Evolutionary conservation across 2,329 filamentous ascomycete genomes (phyloP).

Genomic region (Macrophomina pseudophaseolina): DNA sequence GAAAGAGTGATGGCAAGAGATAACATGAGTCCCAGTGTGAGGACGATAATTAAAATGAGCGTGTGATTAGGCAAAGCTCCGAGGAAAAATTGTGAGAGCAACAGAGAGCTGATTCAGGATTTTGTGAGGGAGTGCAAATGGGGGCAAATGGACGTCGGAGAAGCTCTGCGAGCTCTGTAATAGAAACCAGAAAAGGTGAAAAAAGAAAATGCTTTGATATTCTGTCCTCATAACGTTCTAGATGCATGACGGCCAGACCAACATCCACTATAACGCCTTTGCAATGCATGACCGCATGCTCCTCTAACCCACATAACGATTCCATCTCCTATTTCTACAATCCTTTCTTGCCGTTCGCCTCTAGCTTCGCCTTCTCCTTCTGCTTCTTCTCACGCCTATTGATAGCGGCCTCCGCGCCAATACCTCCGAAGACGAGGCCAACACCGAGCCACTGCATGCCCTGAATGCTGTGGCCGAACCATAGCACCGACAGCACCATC

Average conservation of each 20-base stretch:
- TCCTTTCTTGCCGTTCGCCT: constrained; percentile 31
- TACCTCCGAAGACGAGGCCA: constrained; percentile 89
- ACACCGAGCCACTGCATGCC: constrained; percentile 95
- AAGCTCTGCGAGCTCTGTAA: too few species aligned
- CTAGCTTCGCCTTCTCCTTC: constrained; percentile 69
- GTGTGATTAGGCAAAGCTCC: too few species aligned
- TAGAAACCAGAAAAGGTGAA: too few species aligned
- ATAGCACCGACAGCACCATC: constrained; percentile 94
- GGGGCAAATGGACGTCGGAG: too few species aligned
- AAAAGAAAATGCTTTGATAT: not conserved
- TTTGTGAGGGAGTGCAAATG: too few species aligned
- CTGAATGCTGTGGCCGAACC: constrained; percentile 87
- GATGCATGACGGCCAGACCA: not conserved
- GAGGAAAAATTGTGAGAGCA: too few species aligned
- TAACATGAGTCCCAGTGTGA: too few species aligned
- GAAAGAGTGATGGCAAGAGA: too few species aligned
- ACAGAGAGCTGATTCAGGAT: too few species aligned
- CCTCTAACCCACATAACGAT: not conserved
- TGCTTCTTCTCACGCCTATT: constrained; percentile 80
- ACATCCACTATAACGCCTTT: not conserved
- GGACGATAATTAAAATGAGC: too few species aligned
- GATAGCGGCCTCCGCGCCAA: constrained; percentile 87
- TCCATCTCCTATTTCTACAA: constrained; percentile 9
- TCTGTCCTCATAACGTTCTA: not conserved
- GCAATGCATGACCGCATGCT: not conserved